Base-by-base conservation (phyloP, 345 rosid genomes). In the Eutrema heterophyllum region DNA sequence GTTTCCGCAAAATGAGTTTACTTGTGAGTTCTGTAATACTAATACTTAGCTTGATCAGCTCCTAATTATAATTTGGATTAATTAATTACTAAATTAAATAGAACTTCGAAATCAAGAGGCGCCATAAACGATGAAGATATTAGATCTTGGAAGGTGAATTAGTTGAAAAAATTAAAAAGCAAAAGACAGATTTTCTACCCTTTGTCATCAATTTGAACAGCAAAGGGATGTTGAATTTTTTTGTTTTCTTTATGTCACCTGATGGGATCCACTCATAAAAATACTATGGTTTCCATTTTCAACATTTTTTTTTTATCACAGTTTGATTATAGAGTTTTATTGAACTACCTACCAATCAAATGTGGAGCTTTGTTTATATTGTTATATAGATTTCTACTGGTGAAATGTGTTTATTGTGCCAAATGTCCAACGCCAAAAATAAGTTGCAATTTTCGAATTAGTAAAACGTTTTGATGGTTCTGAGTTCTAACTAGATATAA, bases 251-350 rank as follows among this genome's bases (percentile, higher is more conserved):
- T 39, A 7, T 51, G 58, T 76, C 64, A 76, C 71, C 64, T 70
- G 51, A 36, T 70, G 75, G 75, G 80, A 70, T 76, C 80, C 80
- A 70, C 70, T 46, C 45, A 45, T 44, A 13, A 16, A 26, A 11
- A 10, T 46, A 35, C 18, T 27, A 30, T 55, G 7, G 39, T 49
- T 30, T 40, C 3, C 51, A 7, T 39, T 61, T 48, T 24, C 27
- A 21, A 6, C n/a, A 21, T 24, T 65, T 30, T 59, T 18, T 46
- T 46, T 21, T 21, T 1, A 21, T 21, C 24, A 21, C 24, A 21
- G 24, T 21, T 21, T 21, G 24, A 21, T 21, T 21, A 21, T 29
- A 55, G 35, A 54, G 9, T 55, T 65, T 45, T 36, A 4, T 27
- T 45, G 9, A 48, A 21, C 44, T 32, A 36, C 45, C 35, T 41